These are phyloP conservation scores for Phytophthora rubi DNA, from an alignment of 352 stramenopile genomes.

Conservation along the genomic window DNA sequence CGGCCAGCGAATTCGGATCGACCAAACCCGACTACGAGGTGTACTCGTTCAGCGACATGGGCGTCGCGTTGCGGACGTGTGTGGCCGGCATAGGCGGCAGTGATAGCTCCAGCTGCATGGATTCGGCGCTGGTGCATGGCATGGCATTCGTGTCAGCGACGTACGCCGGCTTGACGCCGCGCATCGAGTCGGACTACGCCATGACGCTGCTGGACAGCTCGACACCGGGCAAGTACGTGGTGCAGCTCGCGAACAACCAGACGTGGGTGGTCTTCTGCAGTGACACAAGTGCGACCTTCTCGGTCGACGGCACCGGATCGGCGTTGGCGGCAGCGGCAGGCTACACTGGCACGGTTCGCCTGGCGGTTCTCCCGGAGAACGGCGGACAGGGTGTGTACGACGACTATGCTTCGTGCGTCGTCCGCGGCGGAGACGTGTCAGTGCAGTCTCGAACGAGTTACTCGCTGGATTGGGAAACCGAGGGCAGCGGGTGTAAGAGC, in stretches of 20 bases:
- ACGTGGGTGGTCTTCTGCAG: conserved; percentile 63
- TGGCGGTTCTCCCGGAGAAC: conserved; percentile 48
- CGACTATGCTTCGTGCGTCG: conserved; percentile 47
- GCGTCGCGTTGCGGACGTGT: conserved; percentile 53
- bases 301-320: conserved; percentile 38
- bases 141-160: conserved; percentile 62
- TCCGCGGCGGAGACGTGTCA: conserved; percentile 45
- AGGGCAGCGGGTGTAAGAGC: conserved; percentile 38
- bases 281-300: conserved; percentile 32
- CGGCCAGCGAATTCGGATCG: conserved; percentile 46
- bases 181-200: conserved; percentile 45
- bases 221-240: conserved; percentile 46
- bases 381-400: conserved; percentile 46
- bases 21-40: conserved; percentile 54
- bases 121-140: conserved; percentile 49
- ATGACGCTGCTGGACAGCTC: conserved; percentile 46
- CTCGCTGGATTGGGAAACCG: conserved; percentile 53
- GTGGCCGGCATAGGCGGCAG: conserved; percentile 23
- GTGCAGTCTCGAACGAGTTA: conserved; percentile 54
- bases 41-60: conserved; percentile 60
- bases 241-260: conserved; percentile 57
- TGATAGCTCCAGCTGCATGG: conserved; percentile 38
- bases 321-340: conserved; percentile 34
- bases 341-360: conserved; percentile 49
- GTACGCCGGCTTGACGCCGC: conserved; percentile 49